These are phyloP conservation scores for Phaffia australis DNA, from an alignment of 768 basidiomycete species.

Conservation along the genomic window DNA sequence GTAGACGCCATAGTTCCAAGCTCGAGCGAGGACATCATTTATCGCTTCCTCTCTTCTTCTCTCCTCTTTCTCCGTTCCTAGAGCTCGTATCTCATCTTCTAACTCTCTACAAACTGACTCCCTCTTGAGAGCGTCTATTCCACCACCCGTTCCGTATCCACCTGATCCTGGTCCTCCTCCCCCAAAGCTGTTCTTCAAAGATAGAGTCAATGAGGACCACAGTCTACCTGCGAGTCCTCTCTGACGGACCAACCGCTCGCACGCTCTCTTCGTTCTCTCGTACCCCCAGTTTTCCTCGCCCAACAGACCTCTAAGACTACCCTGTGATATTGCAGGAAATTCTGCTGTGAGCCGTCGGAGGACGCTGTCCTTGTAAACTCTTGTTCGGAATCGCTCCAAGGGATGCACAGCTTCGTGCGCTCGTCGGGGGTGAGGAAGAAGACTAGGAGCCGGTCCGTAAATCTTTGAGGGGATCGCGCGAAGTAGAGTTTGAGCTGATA, in stretches of 20 bases:
- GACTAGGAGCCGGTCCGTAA: neutral
- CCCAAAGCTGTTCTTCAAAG: neutral
- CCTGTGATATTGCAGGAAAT: constrained; percentile 3
- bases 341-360: neutral
- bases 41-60: neutral
- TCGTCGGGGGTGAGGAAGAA: constrained; percentile 3
- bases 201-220: constrained; percentile 7
- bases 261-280: neutral
- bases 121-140: neutral
- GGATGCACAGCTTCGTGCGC: neutral
- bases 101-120: constrained; percentile 9
- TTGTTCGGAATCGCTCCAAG: constrained; percentile 5
- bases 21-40: constrained; percentile 10
- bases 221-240: constrained; percentile 9
- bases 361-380: constrained; percentile 9
- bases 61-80: neutral
- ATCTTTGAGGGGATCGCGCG: neutral
- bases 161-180: neutral
- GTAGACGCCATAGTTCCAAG: constrained; percentile 7
- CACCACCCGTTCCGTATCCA: neutral
- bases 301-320: neutral
- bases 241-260: neutral
- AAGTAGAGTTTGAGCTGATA: constrained; percentile 4
- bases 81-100: constrained; percentile 7
- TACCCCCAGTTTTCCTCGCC: constrained; percentile 19